Evolutionary conservation across 2,329 filamentous ascomycete species (phyloP).

Genomic region (Metarhizium rileyi): DNA sequence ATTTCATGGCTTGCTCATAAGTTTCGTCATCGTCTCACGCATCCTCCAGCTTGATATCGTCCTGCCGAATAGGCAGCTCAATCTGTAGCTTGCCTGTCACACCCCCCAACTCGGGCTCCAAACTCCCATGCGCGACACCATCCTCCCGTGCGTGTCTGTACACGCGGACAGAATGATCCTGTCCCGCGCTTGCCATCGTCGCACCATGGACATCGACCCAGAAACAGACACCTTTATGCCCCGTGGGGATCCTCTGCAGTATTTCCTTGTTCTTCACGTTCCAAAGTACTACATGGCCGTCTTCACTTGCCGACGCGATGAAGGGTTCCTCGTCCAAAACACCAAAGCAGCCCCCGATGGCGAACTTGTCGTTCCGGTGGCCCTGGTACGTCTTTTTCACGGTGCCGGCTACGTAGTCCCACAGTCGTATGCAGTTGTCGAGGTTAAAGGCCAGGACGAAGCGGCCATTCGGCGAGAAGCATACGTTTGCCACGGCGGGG

Average conservation of each 20-base stretch:
- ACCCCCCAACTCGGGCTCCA: background rate
- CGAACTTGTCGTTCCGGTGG: constrained; percentile 75
- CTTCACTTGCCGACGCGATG: constrained; percentile 76
- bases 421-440: constrained; percentile 81
- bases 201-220: constrained; percentile 53
- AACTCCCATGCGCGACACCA: background rate
- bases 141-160: constrained; percentile 27
- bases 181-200: constrained; percentile 47
- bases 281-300: constrained; percentile 80
- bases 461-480: constrained; percentile 88
- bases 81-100: constrained; percentile 2
- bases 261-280: constrained; percentile 80
- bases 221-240: constrained; percentile 49
- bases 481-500: constrained; percentile 76
- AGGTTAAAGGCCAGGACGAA: constrained; percentile 88
- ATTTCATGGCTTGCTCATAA: constrained; percentile 1
- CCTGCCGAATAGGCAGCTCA: constrained; percentile 5
- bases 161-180: constrained; percentile 43
- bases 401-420: constrained; percentile 86
- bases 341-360: constrained; percentile 77
- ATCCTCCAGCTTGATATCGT: constrained; percentile 6
- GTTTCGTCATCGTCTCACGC: constrained; percentile 1
- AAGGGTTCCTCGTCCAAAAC: constrained; percentile 44
- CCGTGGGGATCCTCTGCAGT: constrained; percentile 50
- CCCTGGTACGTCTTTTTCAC: constrained; percentile 98